Conservation (phyloP, 140 eudicot species). For the Bidens hawaiensis region DNA sequence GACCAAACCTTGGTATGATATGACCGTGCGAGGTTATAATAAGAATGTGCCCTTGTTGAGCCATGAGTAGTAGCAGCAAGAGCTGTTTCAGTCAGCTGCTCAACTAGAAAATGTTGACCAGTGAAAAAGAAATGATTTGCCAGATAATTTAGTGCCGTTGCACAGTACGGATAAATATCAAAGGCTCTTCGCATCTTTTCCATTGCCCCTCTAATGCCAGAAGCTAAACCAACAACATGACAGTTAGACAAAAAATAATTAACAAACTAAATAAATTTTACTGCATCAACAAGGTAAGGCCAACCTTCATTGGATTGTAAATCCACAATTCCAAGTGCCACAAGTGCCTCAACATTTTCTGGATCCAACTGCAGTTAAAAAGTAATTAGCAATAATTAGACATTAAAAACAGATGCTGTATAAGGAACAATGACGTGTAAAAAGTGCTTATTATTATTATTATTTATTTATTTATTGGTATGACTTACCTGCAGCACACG, state of each 20-base stretch:
- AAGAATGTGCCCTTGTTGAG: slow-evolving; percentile 95
- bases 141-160: slow-evolving; percentile 82
- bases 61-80: slow-evolving; percentile 91
- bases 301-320: slow-evolving; percentile 84
- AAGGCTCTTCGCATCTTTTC: slow-evolving; percentile 93
- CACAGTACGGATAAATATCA: slow-evolving; percentile 89
- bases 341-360: slow-evolving; percentile 97
- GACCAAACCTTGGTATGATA: slow-evolving; percentile 91
- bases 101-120: slow-evolving; percentile 97
- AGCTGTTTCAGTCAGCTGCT: slow-evolving; percentile 96
- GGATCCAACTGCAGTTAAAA: slow-evolving; percentile 73
- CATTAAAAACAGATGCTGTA: slow-evolving; percentile 15
- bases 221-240: slow-evolving; percentile 49
- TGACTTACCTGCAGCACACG: slow-evolving; percentile 88
- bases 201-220: slow-evolving; percentile 81
- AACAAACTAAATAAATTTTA: background rate
- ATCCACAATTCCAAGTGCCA: slow-evolving; percentile 94
- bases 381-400: slow-evolving; percentile 13
- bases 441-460: too few species aligned
- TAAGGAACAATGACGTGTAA: background rate
- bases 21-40: slow-evolving; percentile 90
- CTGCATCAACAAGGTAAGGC: slow-evolving; percentile 23
- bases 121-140: slow-evolving; percentile 99
- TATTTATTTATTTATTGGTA: background rate
- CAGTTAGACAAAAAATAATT: slow-evolving; percentile 8